These are phyloP conservation scores for Flaveria robusta DNA, from an alignment of 129 eudicot species.

Conservation along the genomic window DNA sequence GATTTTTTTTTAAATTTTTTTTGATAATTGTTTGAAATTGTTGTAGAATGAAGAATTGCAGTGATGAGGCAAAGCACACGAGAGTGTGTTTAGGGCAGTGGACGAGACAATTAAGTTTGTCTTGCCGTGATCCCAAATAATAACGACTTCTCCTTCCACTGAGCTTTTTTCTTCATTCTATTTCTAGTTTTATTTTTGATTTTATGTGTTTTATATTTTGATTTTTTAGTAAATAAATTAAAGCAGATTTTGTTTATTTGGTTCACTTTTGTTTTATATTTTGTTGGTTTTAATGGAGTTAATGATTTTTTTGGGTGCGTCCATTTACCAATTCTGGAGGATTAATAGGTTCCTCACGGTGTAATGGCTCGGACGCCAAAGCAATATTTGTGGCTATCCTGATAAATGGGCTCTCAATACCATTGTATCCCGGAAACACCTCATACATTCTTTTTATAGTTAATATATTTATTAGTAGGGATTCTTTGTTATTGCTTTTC, in stretches of 20 bases:
- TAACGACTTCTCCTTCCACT: conserved; percentile 91
- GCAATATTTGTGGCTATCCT: conserved; percentile 43
- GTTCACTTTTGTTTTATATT: not conserved
- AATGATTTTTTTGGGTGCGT: conserved; percentile 14
- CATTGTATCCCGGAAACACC: conserved; percentile 67
- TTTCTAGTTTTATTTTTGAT: too few relatives aligned
- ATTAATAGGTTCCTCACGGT: conserved; percentile 53
- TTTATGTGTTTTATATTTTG: not conserved
- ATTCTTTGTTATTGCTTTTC: too few relatives aligned
- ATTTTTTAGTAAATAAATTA: too few relatives aligned
- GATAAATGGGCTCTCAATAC: conserved; percentile 44
- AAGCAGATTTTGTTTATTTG: too few relatives aligned
- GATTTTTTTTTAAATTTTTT: not conserved
- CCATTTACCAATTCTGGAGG: conserved; percentile 79
- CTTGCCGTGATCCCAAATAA: conserved; percentile 59
- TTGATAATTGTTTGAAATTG: not conserved
- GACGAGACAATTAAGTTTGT: conserved; percentile 23
- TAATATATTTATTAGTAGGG: too few relatives aligned
- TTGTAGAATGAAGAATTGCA: not conserved
- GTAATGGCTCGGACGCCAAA: conserved; percentile 75
- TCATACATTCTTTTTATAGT: conserved; percentile 26
- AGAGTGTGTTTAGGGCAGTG: conserved; percentile 59
- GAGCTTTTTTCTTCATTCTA: conserved; percentile 33
- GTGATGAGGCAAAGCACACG: conserved; percentile 42
- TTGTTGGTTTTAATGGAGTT: too few relatives aligned